Conservation (phyloP, 2,329 filamentous ascomycete genomes). For the Lecanicillium sp. region DNA sequence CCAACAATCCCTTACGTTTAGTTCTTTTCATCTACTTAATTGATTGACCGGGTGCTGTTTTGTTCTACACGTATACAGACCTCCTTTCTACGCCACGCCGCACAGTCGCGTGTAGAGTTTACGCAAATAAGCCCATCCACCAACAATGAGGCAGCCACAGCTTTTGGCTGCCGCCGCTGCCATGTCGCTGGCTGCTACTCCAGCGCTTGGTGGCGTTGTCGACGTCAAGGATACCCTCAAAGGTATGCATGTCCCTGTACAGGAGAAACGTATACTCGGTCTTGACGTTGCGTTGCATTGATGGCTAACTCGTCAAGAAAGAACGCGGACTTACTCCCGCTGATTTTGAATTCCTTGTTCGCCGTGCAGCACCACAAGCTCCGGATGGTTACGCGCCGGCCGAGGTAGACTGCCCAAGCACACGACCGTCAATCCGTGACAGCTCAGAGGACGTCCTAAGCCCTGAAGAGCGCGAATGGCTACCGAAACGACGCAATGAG, state of each 20-base stretch:
- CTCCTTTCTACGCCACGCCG: background rate
- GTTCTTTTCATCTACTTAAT: too few species aligned
- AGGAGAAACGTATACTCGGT: too few species aligned
- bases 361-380: constrained; percentile 13
- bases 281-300: too few species aligned
- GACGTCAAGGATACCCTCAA: background rate
- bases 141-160: constrained; percentile 5
- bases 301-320: constrained; percentile 1
- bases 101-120: background rate
- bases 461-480: constrained; percentile 63
- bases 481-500: constrained; percentile 60
- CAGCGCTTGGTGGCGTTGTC: background rate
- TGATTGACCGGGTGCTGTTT: too few species aligned
- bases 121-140: background rate
- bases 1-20: too few species aligned
- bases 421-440: constrained; percentile 55
- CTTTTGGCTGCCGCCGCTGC: constrained; percentile 4
- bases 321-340: background rate
- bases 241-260: too few species aligned
- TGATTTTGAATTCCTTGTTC: constrained; percentile 6
- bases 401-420: constrained; percentile 57
- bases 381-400: constrained; percentile 60
- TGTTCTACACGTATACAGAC: background rate
- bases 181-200: background rate
- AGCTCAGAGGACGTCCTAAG: constrained; percentile 54